These are phyloP conservation scores for Leccinum cinnamomeum DNA, from an alignment of 1,284 basidiomycete genomes.

Conservation along the genomic window DNA sequence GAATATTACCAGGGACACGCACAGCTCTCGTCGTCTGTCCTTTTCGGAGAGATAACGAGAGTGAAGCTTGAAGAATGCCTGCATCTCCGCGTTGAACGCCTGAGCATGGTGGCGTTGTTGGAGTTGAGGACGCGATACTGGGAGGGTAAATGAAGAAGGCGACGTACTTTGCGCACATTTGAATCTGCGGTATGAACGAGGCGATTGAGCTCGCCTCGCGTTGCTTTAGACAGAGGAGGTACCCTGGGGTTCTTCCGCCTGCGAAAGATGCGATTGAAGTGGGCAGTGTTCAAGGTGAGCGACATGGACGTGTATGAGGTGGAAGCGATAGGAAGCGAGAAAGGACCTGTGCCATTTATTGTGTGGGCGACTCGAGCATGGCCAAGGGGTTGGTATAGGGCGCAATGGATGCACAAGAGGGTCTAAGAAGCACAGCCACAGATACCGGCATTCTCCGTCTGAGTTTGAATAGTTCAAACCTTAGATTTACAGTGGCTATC, in stretches of 20 bases:
- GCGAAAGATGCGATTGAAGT: conserved; percentile 21
- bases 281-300: conserved; percentile 15
- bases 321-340: conserved; percentile 33
- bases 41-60: conserved; percentile 93
- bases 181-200: conserved; percentile 86
- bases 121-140: conserved; percentile 1
- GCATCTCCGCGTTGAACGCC: conserved; percentile 97
- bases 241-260: conserved; percentile 21
- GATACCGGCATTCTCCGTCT: conserved; percentile 27
- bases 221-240: conserved; percentile 67
- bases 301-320: conserved; percentile 20
- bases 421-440: conserved; percentile 13
- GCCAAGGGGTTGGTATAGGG: conserved; percentile 19
- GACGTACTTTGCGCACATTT: conserved; percentile 71
- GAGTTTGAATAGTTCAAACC: conserved; percentile 26
- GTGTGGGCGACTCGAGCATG: conserved; percentile 20
- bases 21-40: conserved; percentile 91
- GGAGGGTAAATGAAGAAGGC: conserved; percentile 14
- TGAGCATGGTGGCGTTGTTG: conserved; percentile 13
- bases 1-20: conserved; percentile 35
- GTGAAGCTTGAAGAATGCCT: conserved; percentile 96
- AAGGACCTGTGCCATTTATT: conserved; percentile 22
- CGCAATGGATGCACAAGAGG: neutral
- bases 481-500: conserved; percentile 36
- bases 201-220: conserved; percentile 93